Conservation (phyloP, 805 yeast species). For the Saccharomycopsis selenospora region DNA sequence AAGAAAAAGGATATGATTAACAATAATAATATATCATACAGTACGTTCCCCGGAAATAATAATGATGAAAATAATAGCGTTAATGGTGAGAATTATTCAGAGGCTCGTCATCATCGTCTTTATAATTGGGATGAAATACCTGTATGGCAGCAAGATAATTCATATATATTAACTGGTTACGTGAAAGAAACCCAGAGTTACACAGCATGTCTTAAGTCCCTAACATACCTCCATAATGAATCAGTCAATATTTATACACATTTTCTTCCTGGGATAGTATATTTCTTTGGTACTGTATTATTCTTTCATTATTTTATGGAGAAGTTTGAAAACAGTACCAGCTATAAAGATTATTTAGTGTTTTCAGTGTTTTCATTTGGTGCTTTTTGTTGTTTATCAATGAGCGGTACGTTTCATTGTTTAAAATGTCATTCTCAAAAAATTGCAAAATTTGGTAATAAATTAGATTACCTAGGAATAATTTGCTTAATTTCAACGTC, state of each 20-base stretch:
- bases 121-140: constrained; percentile 49
- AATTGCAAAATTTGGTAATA: constrained; percentile 53
- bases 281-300: constrained; percentile 26
- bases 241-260: constrained; percentile 67
- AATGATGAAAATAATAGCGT: no score
- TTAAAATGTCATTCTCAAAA: constrained; percentile 57
- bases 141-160: constrained; percentile 71
- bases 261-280: constrained; percentile 36
- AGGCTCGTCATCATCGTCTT: no score
- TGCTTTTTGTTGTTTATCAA: constrained; percentile 49
- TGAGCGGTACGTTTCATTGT: constrained; percentile 62
- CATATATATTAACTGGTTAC: constrained; percentile 56
- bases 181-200: constrained; percentile 49
- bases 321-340: constrained; percentile 40
- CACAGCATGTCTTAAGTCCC: constrained; percentile 38
- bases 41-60: no score
- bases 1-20: no score
- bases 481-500: constrained; percentile 61
- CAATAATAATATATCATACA: no score
- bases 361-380: constrained; percentile 40
- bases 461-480: constrained; percentile 70
- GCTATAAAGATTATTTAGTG: constrained; percentile 36
- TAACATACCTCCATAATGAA: constrained; percentile 59
- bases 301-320: constrained; percentile 31
- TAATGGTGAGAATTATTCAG: no score